Conservation (phyloP, 2,329 filamentous ascomycete species). For the Sclerotiophoma versabilis region DNA sequence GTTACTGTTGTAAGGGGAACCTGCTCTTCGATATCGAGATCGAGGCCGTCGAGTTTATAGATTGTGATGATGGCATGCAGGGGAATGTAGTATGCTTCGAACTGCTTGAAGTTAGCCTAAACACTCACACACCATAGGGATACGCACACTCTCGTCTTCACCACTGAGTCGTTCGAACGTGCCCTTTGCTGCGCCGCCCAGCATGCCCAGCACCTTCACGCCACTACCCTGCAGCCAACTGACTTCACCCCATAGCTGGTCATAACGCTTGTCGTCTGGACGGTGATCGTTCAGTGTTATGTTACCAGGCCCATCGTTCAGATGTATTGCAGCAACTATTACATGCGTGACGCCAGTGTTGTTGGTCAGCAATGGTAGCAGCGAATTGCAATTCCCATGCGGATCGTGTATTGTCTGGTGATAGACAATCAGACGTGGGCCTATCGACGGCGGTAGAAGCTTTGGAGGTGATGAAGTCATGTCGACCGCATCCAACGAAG, state of each 20-base stretch:
- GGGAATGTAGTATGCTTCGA: conserved; percentile 77
- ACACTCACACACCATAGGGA: too few relatives aligned
- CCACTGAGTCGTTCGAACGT: conserved; percentile 64
- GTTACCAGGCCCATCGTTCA: conserved; percentile 71
- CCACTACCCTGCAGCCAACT: conserved; percentile 73
- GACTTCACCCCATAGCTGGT: conserved; percentile 80
- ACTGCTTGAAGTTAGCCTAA: conserved; percentile 50
- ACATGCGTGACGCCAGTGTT: conserved; percentile 77
- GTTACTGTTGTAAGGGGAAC: conserved; percentile 72
- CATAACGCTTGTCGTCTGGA: conserved; percentile 71
- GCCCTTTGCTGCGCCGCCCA: conserved; percentile 83
- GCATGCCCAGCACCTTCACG: conserved; percentile 83
- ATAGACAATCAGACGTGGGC: conserved; percentile 62
- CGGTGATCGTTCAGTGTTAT: conserved; percentile 83
- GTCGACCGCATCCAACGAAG: conserved; percentile 7
- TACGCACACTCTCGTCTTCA: conserved; percentile 40
- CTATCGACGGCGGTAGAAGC: conserved; percentile 46
- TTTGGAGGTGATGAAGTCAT: conserved; percentile 42
- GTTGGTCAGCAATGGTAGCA: conserved; percentile 67
- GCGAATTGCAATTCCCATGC: conserved; percentile 63
- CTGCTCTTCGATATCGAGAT: conserved; percentile 67
- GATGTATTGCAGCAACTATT: conserved; percentile 84
- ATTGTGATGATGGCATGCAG: conserved; percentile 69
- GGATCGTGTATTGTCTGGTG: conserved; percentile 69
- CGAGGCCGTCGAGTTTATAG: conserved; percentile 54